Conservation (phyloP, 2,329 filamentous ascomycete genomes). For the Aspergillus sp. region DNA sequence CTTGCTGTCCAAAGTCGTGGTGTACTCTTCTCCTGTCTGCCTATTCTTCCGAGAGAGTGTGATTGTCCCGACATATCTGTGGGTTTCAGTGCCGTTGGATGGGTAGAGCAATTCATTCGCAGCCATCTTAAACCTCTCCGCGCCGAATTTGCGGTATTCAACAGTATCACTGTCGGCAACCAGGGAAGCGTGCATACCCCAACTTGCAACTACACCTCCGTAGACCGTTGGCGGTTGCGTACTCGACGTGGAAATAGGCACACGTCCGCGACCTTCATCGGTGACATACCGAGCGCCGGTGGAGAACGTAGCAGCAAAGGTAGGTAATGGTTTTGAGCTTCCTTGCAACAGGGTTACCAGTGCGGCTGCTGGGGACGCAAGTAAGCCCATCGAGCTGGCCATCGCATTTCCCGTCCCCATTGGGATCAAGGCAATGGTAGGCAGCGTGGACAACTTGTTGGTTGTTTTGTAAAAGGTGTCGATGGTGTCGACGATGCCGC, state of each 20-base stretch:
- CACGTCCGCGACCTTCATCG: slow-evolving; percentile 46
- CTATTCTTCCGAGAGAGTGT: slow-evolving; percentile 36
- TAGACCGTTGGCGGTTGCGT: slow-evolving; percentile 46
- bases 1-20: slow-evolving; percentile 36
- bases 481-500: slow-evolving; percentile 77
- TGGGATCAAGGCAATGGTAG: slow-evolving; percentile 56
- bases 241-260: slow-evolving; percentile 22
- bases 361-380: slow-evolving; percentile 35
- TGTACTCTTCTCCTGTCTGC: slow-evolving; percentile 16
- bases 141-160: slow-evolving; percentile 74
- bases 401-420: slow-evolving; percentile 52
- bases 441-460: slow-evolving; percentile 42
- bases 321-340: slow-evolving; percentile 54
- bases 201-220: slow-evolving; percentile 83
- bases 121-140: slow-evolving; percentile 79
- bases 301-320: slow-evolving; percentile 63
- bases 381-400: slow-evolving; percentile 39
- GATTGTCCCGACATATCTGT: slow-evolving; percentile 57
- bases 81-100: slow-evolving; percentile 50
- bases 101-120: slow-evolving; percentile 71
- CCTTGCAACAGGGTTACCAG: slow-evolving; percentile 63
- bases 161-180: slow-evolving; percentile 89
- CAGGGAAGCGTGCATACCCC: slow-evolving; percentile 84
- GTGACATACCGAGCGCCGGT: slow-evolving; percentile 50
- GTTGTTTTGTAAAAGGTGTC: slow-evolving; percentile 56